These are phyloP conservation scores for Talaromyces sp. DNA, from an alignment of 2,329 filamentous ascomycete species.

Conservation along the genomic window DNA sequence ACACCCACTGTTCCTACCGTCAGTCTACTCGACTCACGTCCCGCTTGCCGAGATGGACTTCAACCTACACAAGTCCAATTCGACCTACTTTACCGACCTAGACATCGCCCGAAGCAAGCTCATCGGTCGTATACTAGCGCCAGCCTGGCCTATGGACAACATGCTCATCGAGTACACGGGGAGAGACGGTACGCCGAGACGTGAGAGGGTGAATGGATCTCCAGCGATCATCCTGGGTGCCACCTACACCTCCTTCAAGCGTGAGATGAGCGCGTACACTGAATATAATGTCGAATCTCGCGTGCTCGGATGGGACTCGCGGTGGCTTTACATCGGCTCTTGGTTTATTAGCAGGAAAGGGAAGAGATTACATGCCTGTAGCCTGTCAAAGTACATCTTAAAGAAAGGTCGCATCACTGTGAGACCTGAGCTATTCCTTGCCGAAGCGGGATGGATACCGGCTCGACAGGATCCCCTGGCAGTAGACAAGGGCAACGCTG, in stretches of 20 bases:
- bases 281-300: constrained; percentile 70
- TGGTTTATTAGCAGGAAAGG: constrained; percentile 49
- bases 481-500: background rate
- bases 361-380: constrained; percentile 65
- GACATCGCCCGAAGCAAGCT: constrained; percentile 74
- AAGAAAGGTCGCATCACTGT: constrained; percentile 80
- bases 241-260: constrained; percentile 68
- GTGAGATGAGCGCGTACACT: constrained; percentile 66
- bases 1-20: background rate
- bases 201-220: constrained; percentile 25
- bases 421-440: constrained; percentile 71
- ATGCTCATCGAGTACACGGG: constrained; percentile 1
- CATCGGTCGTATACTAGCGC: constrained; percentile 24
- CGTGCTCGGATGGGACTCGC: constrained; percentile 70
- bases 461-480: background rate
- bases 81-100: constrained; percentile 81
- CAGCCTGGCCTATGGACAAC: constrained; percentile 19
- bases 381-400: constrained; percentile 74
- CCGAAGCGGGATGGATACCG: background rate
- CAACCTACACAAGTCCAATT: constrained; percentile 77
- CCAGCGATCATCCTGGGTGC: constrained; percentile 68
- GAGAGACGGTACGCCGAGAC: background rate
- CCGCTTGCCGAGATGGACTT: constrained; percentile 52
- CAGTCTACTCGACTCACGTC: background rate
- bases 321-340: constrained; percentile 73